Percentiles rank a stretch among this genome's conserved stretches.
These are phyloP conservation scores for Venturia nashicola DNA, from an alignment of 2,329 filamentous ascomycete genomes.

Conservation along the genomic window DNA sequence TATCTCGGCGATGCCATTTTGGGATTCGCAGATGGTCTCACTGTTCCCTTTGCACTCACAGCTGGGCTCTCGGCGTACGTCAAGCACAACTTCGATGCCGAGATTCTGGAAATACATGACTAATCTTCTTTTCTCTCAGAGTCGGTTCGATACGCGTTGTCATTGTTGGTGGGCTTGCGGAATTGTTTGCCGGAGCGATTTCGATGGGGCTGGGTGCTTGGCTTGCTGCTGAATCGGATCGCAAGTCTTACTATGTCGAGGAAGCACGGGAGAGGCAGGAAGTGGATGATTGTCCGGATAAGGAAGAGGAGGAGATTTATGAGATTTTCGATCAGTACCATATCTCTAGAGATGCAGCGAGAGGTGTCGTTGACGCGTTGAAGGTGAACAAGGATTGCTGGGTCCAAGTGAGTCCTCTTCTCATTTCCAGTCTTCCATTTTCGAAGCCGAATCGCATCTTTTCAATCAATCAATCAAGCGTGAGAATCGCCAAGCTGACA, in stretches of 20 bases:
- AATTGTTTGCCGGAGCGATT: constrained; percentile 66
- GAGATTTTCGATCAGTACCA: constrained; percentile 10
- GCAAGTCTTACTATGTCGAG: constrained; percentile 8
- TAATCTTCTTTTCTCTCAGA: not conserved
- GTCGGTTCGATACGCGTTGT: constrained; percentile 22
- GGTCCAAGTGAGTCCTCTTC: constrained; percentile 9
- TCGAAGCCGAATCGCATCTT: not conserved
- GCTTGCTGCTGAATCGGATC: constrained; percentile 40
- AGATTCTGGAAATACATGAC: no score
- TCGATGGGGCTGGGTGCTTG: constrained; percentile 69
- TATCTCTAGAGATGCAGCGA: not conserved
- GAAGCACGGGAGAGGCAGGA: constrained; percentile 7
- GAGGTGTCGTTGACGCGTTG: constrained; percentile 8
- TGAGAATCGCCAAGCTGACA: not conserved
- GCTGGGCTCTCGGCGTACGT: constrained; percentile 47
- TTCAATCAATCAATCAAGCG: not conserved
- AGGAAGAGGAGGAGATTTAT: constrained; percentile 10
- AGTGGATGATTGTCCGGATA: constrained; percentile 3
- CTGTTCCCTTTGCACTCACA: constrained; percentile 67
- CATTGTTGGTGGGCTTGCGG: constrained; percentile 54
- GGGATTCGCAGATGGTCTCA: constrained; percentile 69
- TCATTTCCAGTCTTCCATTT: not conserved
- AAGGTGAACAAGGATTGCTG: constrained; percentile 4
- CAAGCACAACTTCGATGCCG: not conserved
- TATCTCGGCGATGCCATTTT: constrained; percentile 46